These are phyloP conservation scores for Leccinellum luteum DNA, from an alignment of 768 basidiomycete genomes.

Conservation along the genomic window DNA sequence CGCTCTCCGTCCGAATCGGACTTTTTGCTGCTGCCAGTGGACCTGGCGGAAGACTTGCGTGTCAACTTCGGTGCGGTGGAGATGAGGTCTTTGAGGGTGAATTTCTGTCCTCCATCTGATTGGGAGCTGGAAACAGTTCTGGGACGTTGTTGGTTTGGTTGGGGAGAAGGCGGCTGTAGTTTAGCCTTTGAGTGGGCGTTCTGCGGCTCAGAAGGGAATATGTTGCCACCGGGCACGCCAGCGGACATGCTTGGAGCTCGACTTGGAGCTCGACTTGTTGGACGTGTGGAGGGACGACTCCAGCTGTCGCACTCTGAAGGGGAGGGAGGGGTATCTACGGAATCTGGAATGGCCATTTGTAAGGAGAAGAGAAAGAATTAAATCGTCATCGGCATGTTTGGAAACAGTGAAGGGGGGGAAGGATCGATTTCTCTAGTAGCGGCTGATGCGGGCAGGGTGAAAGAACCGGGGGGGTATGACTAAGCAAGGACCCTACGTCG, in stretches of 20 bases:
- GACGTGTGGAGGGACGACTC: slow-evolving; percentile 60
- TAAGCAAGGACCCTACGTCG: slow-evolving; percentile 20
- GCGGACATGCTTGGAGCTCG: slow-evolving; percentile 37
- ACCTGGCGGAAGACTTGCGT: slow-evolving; percentile 69
- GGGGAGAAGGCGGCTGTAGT: slow-evolving; percentile 11
- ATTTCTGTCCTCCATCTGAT: slow-evolving; percentile 66
- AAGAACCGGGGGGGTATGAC: slow-evolving; percentile 11
- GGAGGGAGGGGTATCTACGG: slow-evolving; percentile 46
- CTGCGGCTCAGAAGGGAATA: slow-evolving; percentile 30
- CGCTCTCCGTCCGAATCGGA: slow-evolving; percentile 63
- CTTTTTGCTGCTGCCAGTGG: slow-evolving; percentile 58
- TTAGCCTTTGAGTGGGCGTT: slow-evolving; percentile 20
- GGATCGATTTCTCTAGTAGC: slow-evolving; percentile 6
- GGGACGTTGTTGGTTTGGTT: slow-evolving; percentile 28
- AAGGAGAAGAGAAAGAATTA: slow-evolving; percentile 9
- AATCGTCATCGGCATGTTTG: slow-evolving; percentile 10
- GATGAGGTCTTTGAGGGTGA: slow-evolving; percentile 82
- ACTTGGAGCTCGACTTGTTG: slow-evolving; percentile 54
- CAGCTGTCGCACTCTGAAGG: slow-evolving; percentile 57
- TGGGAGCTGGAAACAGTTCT: slow-evolving; percentile 46
- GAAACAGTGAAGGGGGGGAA: neutral
- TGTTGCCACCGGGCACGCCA: slow-evolving; percentile 38
- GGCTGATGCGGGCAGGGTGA: slow-evolving; percentile 7
- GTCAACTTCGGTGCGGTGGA: slow-evolving; percentile 69
- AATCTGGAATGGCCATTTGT: slow-evolving; percentile 38